Base-by-base conservation (phyloP, 306 rosid species). In the Cucurbita maxima region DNA sequence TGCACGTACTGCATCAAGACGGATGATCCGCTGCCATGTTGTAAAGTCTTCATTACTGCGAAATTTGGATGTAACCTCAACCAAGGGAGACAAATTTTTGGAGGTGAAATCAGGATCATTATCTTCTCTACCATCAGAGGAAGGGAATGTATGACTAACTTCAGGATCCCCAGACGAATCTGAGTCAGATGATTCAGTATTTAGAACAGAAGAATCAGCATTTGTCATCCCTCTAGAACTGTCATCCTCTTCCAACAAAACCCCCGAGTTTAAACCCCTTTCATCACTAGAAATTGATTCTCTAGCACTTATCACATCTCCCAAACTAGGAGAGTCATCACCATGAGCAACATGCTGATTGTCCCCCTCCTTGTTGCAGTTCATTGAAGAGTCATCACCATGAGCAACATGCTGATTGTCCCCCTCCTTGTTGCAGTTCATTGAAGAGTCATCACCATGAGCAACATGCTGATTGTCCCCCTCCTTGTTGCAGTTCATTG, bases 11-110 rank as follows among this genome's bases (percentile, higher is more conserved):
- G 99, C 97, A 83, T 94, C 99, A 71, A 94, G 97, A 63, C 97
- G 87, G 72, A 94, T 94, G 80, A 94, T 94, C 75, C 97, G 85
- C 78, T 85, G 94, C 99, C 99, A 94, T 41, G 99, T 89, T 77
- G 84, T 73, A 79, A 89, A 94, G 75, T 94, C 99, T 82, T 94
- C 99, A 73, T 72, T 71, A 38, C 59, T 84, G 59, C 58, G 80
- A 54, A 68, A 76, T 54, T 78, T 87, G 66, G 92, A 74, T 8
- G 84, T 62, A 74, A 41, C 84, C 47, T 84, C 79, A 3, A 79
- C 69, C 74, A 80, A 73, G 56, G 92, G 91, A 81, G 92, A 84
- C 80, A 83, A 84, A 81, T 71, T 83, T 50, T 84, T 82, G 18
- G 72, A 11, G 4, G 40, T 56, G 67, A 41, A 44, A 67, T 79